phyloP scores from a whole-genome alignment of 2,329 filamentous ascomycete genomes.

The Spiromastix sp. region DNA sequence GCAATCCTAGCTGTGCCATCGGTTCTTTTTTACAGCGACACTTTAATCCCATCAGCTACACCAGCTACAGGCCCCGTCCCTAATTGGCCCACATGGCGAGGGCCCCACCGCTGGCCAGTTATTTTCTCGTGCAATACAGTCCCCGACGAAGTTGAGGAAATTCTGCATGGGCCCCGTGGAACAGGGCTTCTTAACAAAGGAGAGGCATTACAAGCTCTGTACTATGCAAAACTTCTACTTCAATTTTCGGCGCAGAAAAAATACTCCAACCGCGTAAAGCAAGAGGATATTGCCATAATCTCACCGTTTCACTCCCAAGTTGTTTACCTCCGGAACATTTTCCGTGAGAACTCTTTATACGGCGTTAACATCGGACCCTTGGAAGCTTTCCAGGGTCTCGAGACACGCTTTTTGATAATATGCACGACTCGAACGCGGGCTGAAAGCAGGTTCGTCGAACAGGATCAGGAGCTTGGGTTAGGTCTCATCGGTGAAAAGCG shows the following conservation, averaged over 20 bases:
- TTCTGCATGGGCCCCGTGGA: conserved; percentile 14
- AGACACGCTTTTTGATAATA: conserved; percentile 34
- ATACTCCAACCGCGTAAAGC: conserved; percentile 21
- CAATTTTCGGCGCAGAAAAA: conserved; percentile 17
- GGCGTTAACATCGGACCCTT: conserved; percentile 36
- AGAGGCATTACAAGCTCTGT: conserved; percentile 13
- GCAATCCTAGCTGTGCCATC: conserved; percentile 34
- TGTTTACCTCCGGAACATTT: conserved; percentile 25
- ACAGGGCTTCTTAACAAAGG: conserved; percentile 13
- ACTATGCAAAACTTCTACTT: conserved; percentile 14
- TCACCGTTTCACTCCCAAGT: conserved; percentile 37
- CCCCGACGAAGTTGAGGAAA: conserved; percentile 31
- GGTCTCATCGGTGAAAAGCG: conserved; percentile 30
- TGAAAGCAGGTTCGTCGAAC: conserved; percentile 11
- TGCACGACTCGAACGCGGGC: conserved; percentile 30
- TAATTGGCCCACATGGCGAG: conserved; percentile 27
- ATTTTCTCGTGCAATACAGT: conserved; percentile 30
- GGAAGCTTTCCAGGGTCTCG: conserved; percentile 38
- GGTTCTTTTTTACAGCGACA: conserved; percentile 35
- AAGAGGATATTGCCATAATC: conserved; percentile 34
- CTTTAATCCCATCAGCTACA: conserved; percentile 30
- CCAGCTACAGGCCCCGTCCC: conserved; percentile 8
- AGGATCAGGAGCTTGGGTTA: conserved; percentile 14
- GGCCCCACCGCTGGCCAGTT: conserved; percentile 29
- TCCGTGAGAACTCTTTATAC: conserved; percentile 23